phyloP scores from a whole-genome alignment of 1,139 yeast species.

The Suhomyces wounanorum region DNA sequence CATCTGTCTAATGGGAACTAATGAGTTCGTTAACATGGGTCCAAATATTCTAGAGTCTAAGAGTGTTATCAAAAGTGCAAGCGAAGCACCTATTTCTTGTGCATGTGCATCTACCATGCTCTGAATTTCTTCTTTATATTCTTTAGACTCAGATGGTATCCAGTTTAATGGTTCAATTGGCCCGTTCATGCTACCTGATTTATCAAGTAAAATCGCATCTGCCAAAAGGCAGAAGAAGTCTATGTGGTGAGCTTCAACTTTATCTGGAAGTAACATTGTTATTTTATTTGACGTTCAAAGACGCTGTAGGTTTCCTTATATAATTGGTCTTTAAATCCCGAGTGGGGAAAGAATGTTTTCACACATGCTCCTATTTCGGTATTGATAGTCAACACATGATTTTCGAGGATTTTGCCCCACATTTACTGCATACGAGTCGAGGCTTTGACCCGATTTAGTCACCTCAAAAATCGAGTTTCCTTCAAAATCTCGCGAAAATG shows the following conservation, averaged over 20 bases:
- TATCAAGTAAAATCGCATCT: neutral
- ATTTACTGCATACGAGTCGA: neutral
- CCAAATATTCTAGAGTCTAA: conserved; percentile 38
- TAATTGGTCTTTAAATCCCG: neutral
- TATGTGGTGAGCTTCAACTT: neutral
- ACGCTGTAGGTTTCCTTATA: neutral
- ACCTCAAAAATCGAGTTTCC: neutral
- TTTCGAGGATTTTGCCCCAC: neutral
- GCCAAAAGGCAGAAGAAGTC: neutral
- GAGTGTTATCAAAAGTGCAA: conserved; percentile 28
- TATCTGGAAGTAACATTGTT: neutral
- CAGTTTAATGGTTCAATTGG: conserved; percentile 17
- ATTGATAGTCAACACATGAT: conserved; percentile 8
- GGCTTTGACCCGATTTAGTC: neutral
- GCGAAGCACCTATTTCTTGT: conserved; percentile 22
- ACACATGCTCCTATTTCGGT: conserved; percentile 1
- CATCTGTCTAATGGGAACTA: conserved; percentile 43
- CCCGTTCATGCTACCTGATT: neutral
- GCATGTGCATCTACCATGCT: conserved; percentile 6
- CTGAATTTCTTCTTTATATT: conserved; percentile 21
- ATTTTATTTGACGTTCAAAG: neutral
- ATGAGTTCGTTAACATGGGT: conserved; percentile 37
- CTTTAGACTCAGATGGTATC: conserved; percentile 37
- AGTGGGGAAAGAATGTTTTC: neutral
- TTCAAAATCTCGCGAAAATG: neutral